Base-by-base conservation (phyloP, 1,284 basidiomycete species). In the Ceratobasidium sp. region DNA sequence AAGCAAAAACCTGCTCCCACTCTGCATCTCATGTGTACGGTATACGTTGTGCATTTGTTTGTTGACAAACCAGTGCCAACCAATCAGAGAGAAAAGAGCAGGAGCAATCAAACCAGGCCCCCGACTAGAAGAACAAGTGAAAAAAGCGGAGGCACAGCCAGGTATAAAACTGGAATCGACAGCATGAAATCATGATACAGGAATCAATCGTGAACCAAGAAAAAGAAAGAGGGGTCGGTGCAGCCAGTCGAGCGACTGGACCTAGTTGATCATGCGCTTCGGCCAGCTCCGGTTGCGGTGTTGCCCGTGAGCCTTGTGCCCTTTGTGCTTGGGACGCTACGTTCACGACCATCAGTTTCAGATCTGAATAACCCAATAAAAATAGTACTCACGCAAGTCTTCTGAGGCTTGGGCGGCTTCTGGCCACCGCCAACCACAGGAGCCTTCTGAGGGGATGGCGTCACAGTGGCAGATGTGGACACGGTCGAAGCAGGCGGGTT, bases 251-350 rank as follows among this genome's bases (percentile, higher is more conserved):
- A 44, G 62, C 14, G 59, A 38, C 38, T 46, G 23, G 41, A 66
- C 55, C 35, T 71, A 71, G 41, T 71, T 44, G 69, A 60, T 60
- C 35, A 71, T 18, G 6, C 55, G 69, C n/a, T 48, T 71, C 30
- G 59, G 54, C 69, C 69, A 44, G 16, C 18, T 30, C 18, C 55
- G 54, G 55, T 38, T 35, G 55, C 8, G 3, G 38, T 38, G 38
- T 8, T 38, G 38, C 8, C 38, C 38, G 8, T 54, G 69, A 18
- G 33, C 50, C 35, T 71, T 54, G 54, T 38, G n/a, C 64, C 54
- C 54, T 27, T 38, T 33, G 69, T 20, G 50, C 41, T 59, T 71
- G 38, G 52, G 69, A 18, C 44, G 54, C 66, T 68, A 30, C 46
- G 48, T 52, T 48, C n/a, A 20, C 33, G 0, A 12, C 27, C 2